Percentiles rank a stretch among this genome's conserved stretches.
phyloP scores from a whole-genome alignment of 768 basidiomycete genomes.

The Pleurotus ostreatus region DNA sequence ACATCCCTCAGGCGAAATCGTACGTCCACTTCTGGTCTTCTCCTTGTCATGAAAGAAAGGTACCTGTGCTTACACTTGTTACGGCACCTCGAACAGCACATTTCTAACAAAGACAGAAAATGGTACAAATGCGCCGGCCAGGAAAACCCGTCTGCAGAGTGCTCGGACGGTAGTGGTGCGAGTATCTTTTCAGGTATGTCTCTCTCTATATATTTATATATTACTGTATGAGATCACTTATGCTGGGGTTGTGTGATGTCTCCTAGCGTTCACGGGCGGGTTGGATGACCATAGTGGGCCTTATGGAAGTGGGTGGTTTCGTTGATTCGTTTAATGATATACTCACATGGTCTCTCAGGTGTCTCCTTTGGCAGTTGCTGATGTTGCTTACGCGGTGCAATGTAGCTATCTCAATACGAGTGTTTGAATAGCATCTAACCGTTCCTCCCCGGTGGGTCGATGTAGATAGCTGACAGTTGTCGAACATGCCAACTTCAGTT shows the following conservation, averaged over 20 bases:
- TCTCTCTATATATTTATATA: not conserved
- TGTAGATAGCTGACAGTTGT: too few relatives aligned
- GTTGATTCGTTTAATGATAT: not conserved
- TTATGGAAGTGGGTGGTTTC: not conserved
- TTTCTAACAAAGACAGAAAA: not conserved
- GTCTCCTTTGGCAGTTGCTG: not conserved
- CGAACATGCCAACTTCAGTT: too few relatives aligned
- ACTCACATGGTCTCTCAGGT: not conserved
- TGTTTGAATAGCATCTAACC: too few relatives aligned
- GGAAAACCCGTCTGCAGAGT: too few relatives aligned
- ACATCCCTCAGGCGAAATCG: slow-evolving; percentile 43
- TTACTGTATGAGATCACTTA: not conserved
- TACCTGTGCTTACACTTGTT: not conserved
- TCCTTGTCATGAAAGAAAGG: not conserved
- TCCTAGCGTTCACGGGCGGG: not conserved
- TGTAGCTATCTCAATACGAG: too few relatives aligned
- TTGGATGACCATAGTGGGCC: not conserved
- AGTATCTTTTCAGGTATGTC: too few relatives aligned
- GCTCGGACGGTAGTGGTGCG: too few relatives aligned
- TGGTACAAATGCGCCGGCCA: too few relatives aligned
- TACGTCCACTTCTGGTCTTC: not conserved
- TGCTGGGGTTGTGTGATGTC: not conserved
- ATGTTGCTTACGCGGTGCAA: not conserved
- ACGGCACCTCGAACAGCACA: not conserved
- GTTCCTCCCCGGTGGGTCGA: too few relatives aligned